Conservation (phyloP, 768 basidiomycete species). For the Pilatotrama ljubarskyi region DNA sequence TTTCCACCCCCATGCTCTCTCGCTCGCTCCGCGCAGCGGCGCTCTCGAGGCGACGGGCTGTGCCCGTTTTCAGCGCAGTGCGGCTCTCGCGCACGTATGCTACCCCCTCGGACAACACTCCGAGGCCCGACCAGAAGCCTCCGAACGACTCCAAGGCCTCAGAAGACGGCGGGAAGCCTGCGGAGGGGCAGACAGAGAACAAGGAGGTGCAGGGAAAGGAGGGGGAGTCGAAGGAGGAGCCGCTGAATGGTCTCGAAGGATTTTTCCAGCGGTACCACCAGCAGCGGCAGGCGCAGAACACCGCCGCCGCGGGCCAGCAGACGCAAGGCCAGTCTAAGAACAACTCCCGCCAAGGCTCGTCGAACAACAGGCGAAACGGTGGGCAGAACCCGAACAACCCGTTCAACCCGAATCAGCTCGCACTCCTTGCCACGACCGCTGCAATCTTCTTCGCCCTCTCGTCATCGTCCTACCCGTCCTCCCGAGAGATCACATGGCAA, state of each 20-base stretch:
- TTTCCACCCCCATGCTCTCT: slow-evolving; percentile 53
- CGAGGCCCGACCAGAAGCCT: slow-evolving; percentile 32
- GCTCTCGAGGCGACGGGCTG: slow-evolving; percentile 43
- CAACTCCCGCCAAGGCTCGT: slow-evolving; percentile 16
- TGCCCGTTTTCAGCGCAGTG: slow-evolving; percentile 31
- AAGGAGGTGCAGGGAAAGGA: slow-evolving; percentile 36
- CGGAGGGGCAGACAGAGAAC: slow-evolving; percentile 36
- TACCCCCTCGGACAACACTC: slow-evolving; percentile 43
- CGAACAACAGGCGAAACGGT: slow-evolving; percentile 43
- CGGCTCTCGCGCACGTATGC: slow-evolving; percentile 46
- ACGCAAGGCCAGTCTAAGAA: not conserved
- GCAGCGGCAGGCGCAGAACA: slow-evolving; percentile 40
- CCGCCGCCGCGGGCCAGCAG: slow-evolving; percentile 29
- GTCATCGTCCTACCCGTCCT: slow-evolving; percentile 44
- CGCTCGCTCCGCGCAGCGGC: slow-evolving; percentile 54
- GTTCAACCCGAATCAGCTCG: slow-evolving; percentile 57
- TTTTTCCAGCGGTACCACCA: slow-evolving; percentile 71
- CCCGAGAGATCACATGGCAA: slow-evolving; percentile 98
- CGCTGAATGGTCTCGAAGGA: slow-evolving; percentile 70
- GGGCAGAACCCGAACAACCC: slow-evolving; percentile 53
- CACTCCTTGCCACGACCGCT: slow-evolving; percentile 55
- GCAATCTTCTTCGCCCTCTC: slow-evolving; percentile 68
- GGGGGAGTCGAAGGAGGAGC: slow-evolving; percentile 39
- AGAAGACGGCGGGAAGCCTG: slow-evolving; percentile 37
- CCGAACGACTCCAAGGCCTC: slow-evolving; percentile 27